Evolutionary conservation across 1,284 basidiomycete species (phyloP).

Genomic region (Bondarzewia mesenterica): DNA sequence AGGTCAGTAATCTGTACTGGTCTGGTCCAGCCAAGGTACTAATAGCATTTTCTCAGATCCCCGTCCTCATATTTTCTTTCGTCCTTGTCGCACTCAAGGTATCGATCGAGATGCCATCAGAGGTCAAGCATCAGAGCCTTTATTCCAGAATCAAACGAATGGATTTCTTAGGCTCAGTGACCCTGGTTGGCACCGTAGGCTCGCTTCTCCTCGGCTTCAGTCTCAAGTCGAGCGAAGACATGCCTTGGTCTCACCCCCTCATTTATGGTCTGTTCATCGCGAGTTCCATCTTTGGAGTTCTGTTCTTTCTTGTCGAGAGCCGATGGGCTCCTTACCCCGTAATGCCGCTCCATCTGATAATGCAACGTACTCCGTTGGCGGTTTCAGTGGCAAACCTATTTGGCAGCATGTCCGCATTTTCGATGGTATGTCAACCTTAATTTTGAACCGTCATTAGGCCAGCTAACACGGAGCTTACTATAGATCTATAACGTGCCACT

Average conservation of each 20-base stretch:
- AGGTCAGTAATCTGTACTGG: conserved; percentile 32
- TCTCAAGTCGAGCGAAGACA: conserved; percentile 74
- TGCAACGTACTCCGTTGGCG: conserved; percentile 68
- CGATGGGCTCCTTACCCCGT: conserved; percentile 72
- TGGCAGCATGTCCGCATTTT: conserved; percentile 69
- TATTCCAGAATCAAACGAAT: conserved; percentile 67
- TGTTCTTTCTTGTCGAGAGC: conserved; percentile 72
- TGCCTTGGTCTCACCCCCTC: conserved; percentile 66
- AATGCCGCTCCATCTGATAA: conserved; percentile 75
- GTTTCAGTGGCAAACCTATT: conserved; percentile 79
- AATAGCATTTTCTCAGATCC: conserved; percentile 40
- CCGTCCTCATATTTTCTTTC: conserved; percentile 64
- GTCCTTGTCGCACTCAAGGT: conserved; percentile 67
- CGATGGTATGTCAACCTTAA: conserved; percentile 48
- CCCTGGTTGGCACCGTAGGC: conserved; percentile 70
- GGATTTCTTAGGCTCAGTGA: conserved; percentile 76
- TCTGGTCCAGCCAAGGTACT: conserved; percentile 8
- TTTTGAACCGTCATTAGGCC: background rate
- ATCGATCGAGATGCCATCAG: conserved; percentile 54
- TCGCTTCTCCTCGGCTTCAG: conserved; percentile 71
- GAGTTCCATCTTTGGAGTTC: conserved; percentile 43
- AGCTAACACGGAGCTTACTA: conserved; percentile 9
- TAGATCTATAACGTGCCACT: conserved; percentile 84
- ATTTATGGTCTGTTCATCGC: conserved; percentile 58
- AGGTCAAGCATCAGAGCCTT: conserved; percentile 49